Evolutionary conservation across 2,329 filamentous ascomycete genomes (phyloP), one percentile per base, ranked within the genome.

Genomic region (Arthrobotrys pseudoclavata): DNA sequence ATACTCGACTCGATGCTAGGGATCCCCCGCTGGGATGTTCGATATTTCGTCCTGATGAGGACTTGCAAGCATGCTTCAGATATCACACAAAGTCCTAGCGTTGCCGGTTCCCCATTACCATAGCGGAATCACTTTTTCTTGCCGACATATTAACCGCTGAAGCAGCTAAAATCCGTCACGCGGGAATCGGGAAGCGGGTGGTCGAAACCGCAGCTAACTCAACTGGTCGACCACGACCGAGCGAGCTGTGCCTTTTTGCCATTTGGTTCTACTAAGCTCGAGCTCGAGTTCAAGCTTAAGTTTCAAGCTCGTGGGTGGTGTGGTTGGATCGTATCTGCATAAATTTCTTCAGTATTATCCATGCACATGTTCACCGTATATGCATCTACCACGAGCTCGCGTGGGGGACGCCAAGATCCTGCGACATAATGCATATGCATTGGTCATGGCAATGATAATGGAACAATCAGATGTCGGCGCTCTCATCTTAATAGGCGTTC

Each of bases 361-460:
- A 68, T 40, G 15, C 18, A 60, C 3, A n/a, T 18, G 3, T 29
- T 3, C 20, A 40, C 18, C 53, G 31, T 60, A n/a, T 40, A 60
- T 60, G 53, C 53, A 60, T 60, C 53, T 60, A 60, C 53, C 53
- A 60, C 53, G 53, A 60, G 53, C 34, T 31, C 22, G 60, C 60
- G 60, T 72, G 69, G 69, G 69, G 69, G 47, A 47, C 24, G 42
- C 42, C 18, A 20, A 47, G 57, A 31, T 64, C 57, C 45, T 42
- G 31, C 55, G 55, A 20, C 45, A 15, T 62, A 34, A 47, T 66
- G 60, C 69, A 72, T 64, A 57, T 66, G 60, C 69, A 72, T 72
- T 64, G 60, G 69, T 72, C 69, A 66, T 72, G 60, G 47, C 63
- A 64, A 72, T 64, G 60, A 62, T 70, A 72, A 72, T 66, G 18